Conservation (phyloP, 495 filamentous ascomycete species). For the Hypomontagnella monticulosa region DNA sequence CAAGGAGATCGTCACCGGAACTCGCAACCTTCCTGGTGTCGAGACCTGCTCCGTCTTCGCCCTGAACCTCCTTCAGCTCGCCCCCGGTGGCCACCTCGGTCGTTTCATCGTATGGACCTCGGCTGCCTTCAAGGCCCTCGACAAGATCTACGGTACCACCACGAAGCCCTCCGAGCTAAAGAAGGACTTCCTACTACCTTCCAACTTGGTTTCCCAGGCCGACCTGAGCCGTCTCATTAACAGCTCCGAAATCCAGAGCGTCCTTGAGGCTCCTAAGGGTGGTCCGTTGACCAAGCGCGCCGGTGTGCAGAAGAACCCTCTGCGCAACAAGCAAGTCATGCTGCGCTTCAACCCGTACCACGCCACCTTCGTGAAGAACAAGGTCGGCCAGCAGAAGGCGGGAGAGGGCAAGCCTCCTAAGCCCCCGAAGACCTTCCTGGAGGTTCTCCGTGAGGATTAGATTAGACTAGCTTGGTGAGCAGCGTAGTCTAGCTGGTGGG, state of each 20-base stretch:
- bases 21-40: slow-evolving; percentile 98
- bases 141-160: slow-evolving; percentile 93
- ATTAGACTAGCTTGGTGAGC: slow-evolving; percentile 53
- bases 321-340: slow-evolving; percentile 96
- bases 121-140: slow-evolving; percentile 92
- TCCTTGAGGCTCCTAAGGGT: slow-evolving; percentile 88
- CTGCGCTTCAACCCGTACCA: slow-evolving; percentile 98
- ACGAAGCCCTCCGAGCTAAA: slow-evolving; percentile 85
- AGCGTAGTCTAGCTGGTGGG: slow-evolving; percentile 39
- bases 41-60: slow-evolving; percentile 95
- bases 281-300: slow-evolving; percentile 88
- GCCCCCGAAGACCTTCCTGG: slow-evolving; percentile 50
- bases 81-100: slow-evolving; percentile 97
- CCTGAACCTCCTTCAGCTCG: slow-evolving; percentile 98
- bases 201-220: slow-evolving; percentile 85
- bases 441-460: slow-evolving; percentile 54
- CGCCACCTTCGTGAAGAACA: slow-evolving; percentile 79
- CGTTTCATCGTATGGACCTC: slow-evolving; percentile 99
- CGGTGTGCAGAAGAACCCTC: slow-evolving; percentile 97
- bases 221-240: slow-evolving; percentile 98
- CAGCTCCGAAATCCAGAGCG: slow-evolving; percentile 96
- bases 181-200: slow-evolving; percentile 97
- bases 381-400: slow-evolving; percentile 54
- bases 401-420: slow-evolving; percentile 50
- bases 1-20: slow-evolving; percentile 87